Percentiles rank a stretch among this genome's conserved stretches.
Evolutionary conservation across 208 protist genomes (phyloP).

Genomic region (Strigomonas oncopelti): DNA sequence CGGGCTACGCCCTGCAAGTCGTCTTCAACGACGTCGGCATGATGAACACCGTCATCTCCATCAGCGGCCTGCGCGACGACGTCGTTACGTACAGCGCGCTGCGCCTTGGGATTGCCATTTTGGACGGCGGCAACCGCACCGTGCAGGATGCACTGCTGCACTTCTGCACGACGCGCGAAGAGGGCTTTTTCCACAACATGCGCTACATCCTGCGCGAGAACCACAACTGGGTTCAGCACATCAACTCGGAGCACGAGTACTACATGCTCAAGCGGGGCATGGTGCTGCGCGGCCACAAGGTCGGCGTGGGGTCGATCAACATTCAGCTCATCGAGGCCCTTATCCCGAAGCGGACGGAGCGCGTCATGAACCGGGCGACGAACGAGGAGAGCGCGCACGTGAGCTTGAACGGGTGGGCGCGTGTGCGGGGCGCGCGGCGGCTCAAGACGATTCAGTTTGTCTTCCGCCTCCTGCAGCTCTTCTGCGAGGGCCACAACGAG

Average conservation of each 20-base stretch:
- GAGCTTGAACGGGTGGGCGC: slow-evolving; percentile 48
- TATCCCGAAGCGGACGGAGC: slow-evolving; percentile 12
- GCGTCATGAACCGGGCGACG: neutral
- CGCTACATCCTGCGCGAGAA: slow-evolving; percentile 44
- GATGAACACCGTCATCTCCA: slow-evolving; percentile 41
- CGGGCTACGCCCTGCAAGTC: slow-evolving; percentile 44
- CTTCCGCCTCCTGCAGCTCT: slow-evolving; percentile 88
- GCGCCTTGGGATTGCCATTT: slow-evolving; percentile 51
- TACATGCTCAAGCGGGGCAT: slow-evolving; percentile 53
- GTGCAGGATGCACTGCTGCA: slow-evolving; percentile 57
- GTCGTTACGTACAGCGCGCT: slow-evolving; percentile 62
- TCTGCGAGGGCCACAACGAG: slow-evolving; percentile 89
- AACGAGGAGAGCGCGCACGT: slow-evolving; percentile 5
- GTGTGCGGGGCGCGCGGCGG: slow-evolving; percentile 39
- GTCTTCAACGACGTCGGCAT: slow-evolving; percentile 62
- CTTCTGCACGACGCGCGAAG: slow-evolving; percentile 66
- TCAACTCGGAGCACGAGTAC: slow-evolving; percentile 65
- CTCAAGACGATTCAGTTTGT: slow-evolving; percentile 47
- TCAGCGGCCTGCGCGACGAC: slow-evolving; percentile 52
- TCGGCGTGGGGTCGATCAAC: slow-evolving; percentile 21
- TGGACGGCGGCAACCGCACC: slow-evolving; percentile 71
- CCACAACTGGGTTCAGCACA: slow-evolving; percentile 38
- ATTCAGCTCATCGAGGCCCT: slow-evolving; percentile 48
- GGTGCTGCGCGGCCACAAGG: slow-evolving; percentile 14
- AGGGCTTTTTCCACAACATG: slow-evolving; percentile 74